Base-by-base conservation (phyloP, 2,329 filamentous ascomycete genomes). In the Penicillium sp. region DNA sequence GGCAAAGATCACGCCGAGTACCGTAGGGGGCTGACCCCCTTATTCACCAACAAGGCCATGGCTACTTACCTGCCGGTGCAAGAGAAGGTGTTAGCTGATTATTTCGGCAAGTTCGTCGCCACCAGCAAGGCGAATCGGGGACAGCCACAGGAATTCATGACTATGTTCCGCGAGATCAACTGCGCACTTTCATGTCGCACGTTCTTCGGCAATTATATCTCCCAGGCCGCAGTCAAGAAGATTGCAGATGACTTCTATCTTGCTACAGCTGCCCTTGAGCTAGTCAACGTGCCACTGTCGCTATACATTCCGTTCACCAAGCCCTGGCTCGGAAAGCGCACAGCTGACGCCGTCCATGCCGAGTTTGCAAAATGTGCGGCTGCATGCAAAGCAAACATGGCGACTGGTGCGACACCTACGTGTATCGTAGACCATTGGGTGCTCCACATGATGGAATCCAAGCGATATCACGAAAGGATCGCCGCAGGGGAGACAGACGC, bases 401-500 rank as follows among this genome's bases (percentile, higher is more conserved):
- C 85, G 62, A 85, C 87, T 43, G 91, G 91, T 64, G 91, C 89
- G 58, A 84, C 89, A 51, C 80, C 91, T 39, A 87, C 86, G 61
- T 96, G 91, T 73, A 95, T 96, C 73, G 88, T 96, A 81, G 92
- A 96, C 72, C 88, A 85, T 60, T 96, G 92, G 92, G 80, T 96
- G 60, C 82, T 87, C 75, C 82, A 86, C 63, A 95, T 96, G 85
- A 81, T 94, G 63, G 85, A 91, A 53, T 93, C 89, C 1, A 84
- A 89, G 69, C 82, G 78, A 60, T 95, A 91, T 82, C 84, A 85
- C 55, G 83, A 91, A 72, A 86, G 85, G 48, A 78, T 89, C 64
- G 89, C 84, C 43, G 84, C 83, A 65, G 90, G 90, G 54, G 79
- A 85, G 60, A 79, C 80, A n/a, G 82, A 70, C 7, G 65, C 65